Base-by-base conservation (phyloP, 352 stramenopile genomes). In the Phytophthora colocasiae region DNA sequence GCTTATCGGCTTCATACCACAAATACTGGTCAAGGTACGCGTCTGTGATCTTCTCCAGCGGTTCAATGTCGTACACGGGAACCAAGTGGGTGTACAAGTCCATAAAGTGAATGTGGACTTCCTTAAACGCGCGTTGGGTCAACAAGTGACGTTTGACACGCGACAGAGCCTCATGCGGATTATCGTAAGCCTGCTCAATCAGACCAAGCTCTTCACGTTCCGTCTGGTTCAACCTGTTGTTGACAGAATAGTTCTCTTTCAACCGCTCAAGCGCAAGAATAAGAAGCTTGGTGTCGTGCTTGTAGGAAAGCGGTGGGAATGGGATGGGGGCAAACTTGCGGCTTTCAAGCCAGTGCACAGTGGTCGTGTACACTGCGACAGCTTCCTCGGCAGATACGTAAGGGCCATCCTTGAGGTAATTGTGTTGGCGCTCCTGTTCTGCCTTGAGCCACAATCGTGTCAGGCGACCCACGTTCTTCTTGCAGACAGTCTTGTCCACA, bases 1-100 rank as follows among this genome's bases (percentile, higher is more conserved):
- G 95, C 76, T 99, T 99, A 82, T 99, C 98, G 14, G 97, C 97
- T 84, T 99, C 98, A 77, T 99, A 99, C 98, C 98, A 99, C 62
- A 99, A 76, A 66, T 99, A 99, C 81, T 99, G 98, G 70, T 99
- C 98, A 50, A 99, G 85, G 59, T 99, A 99, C 5, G 97, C 97
- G 73, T 99, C 98, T 2, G 98, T 99, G 68, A 99, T 99, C 83
- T 99, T 99, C 81, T 99, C 98, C 27, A 99, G 78, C 15, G 98
- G 98, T 71, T 99, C 98, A 63, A 99, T 99, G 49, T 99, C 97
- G 82, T 99, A 99, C 27, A 99, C 97, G 0, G 98, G 98, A 15
- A 98, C 97, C 47, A 99, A 77, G 73, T 99, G 97, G 61, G 93
- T 98, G 80, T 99, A 99, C 76, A 99, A 89, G 73, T 99, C 98